Evolutionary conservation across 2,329 filamentous ascomycete species (phyloP).

Genomic region (Nemania abortiva): DNA sequence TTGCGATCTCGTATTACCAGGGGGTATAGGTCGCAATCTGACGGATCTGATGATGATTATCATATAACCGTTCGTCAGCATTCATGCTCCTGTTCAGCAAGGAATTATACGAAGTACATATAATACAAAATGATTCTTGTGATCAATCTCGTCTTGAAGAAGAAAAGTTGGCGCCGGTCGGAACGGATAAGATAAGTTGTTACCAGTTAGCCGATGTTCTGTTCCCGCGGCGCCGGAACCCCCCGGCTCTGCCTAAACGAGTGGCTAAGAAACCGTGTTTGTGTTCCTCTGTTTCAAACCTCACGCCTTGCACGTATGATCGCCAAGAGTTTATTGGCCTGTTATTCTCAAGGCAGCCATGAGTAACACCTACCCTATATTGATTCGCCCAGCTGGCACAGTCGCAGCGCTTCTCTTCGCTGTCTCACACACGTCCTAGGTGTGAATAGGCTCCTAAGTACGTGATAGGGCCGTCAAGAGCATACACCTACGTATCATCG

Average conservation of each 20-base stretch:
- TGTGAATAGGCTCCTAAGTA: not conserved
- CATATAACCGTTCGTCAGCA: not conserved
- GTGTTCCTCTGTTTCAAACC: constrained; percentile 3
- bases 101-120: not conserved
- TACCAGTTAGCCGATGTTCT: not conserved
- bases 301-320: not conserved
- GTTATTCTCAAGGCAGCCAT: not conserved
- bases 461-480: too few species aligned
- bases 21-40: constrained; percentile 16
- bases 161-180: too few species aligned
- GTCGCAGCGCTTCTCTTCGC: not conserved
- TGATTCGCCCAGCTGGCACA: not conserved
- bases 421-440: not conserved
- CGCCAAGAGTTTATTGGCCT: not conserved
- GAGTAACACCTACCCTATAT: not conserved
- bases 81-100: not conserved
- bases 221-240: not conserved
- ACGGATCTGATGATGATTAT: constrained; percentile 12
- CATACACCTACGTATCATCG: too few species aligned
- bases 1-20: constrained; percentile 26
- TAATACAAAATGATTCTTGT: not conserved
- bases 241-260: not conserved
- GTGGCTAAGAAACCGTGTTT: not conserved
- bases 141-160: not conserved
- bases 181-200: too few species aligned